Percentiles rank a stretch among this genome's conserved stretches.
Evolutionary conservation across 495 filamentous ascomycete species (phyloP).

Genomic region (Tuber melanosporum): DNA sequence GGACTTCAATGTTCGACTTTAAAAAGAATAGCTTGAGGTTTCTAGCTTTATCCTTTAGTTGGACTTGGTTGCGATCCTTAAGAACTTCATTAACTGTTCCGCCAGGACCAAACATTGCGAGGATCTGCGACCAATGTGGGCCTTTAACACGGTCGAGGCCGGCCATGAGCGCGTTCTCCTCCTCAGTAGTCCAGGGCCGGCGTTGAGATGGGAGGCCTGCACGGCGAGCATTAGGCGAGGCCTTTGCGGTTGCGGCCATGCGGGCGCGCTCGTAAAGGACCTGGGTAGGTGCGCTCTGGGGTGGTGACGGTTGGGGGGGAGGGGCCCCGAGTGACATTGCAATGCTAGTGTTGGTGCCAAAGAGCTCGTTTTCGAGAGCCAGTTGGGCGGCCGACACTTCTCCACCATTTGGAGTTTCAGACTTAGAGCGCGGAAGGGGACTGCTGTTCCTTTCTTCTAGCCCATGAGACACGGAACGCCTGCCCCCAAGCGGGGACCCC

Average conservation of each 20-base stretch:
- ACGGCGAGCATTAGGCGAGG: constrained; percentile 64
- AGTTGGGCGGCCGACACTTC: constrained; percentile 22
- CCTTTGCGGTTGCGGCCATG: constrained; percentile 71
- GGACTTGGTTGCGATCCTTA: constrained; percentile 89
- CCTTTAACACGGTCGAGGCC: constrained; percentile 87
- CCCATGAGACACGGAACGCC: neutral
- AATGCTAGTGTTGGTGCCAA: constrained; percentile 39
- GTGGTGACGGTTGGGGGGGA: constrained; percentile 44
- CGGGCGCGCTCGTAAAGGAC: constrained; percentile 76
- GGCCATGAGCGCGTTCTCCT: constrained; percentile 88
- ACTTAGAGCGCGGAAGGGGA: constrained; percentile 17
- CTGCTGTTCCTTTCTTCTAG: neutral
- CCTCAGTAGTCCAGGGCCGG: constrained; percentile 80
- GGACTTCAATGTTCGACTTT: constrained; percentile 88
- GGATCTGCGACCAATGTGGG: constrained; percentile 92
- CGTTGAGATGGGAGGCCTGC: constrained; percentile 76
- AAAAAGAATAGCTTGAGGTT: constrained; percentile 94
- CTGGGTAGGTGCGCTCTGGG: constrained; percentile 70
- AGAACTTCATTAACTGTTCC: constrained; percentile 77
- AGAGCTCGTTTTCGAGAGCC: constrained; percentile 36
- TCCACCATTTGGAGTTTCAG: constrained; percentile 22
- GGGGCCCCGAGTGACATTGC: constrained; percentile 40
- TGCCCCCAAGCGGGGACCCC: neutral
- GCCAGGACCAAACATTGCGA: constrained; percentile 76
- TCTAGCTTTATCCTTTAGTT: constrained; percentile 90